A percentile compares a stretch with the other conserved stretches of the same genome.
phyloP scores from a whole-genome alignment of 2,329 filamentous ascomycete genomes.

The Pseudonectria foliicola region DNA sequence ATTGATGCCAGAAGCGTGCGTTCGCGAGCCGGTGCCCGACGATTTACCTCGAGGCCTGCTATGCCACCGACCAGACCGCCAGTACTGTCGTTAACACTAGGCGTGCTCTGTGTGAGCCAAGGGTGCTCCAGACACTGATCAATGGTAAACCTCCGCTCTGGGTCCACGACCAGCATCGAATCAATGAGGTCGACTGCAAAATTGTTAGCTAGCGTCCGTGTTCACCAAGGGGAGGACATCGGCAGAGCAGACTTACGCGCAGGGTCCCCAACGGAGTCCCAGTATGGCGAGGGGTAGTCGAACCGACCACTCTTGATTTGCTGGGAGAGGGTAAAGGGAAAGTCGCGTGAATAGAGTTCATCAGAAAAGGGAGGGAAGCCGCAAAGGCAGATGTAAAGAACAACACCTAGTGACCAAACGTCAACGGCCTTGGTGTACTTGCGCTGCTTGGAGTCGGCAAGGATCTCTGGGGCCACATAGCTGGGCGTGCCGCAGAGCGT shows the following conservation, averaged over 20 bases:
- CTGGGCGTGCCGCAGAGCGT: slow-evolving; percentile 95
- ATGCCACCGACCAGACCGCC: slow-evolving; percentile 88
- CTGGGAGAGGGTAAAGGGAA: slow-evolving; percentile 81
- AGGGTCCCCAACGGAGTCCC: slow-evolving; percentile 55
- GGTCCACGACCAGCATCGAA: slow-evolving; percentile 84
- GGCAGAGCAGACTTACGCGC: slow-evolving; percentile 46
- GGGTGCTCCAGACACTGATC: slow-evolving; percentile 88
- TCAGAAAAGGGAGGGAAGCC: slow-evolving; percentile 97
- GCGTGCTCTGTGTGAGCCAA: slow-evolving; percentile 63
- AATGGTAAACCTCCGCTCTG: slow-evolving; percentile 75
- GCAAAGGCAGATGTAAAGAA: slow-evolving; percentile 93
- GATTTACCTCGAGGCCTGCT: slow-evolving; percentile 72
- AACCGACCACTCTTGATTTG: slow-evolving; percentile 87
- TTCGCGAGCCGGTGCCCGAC: slow-evolving; percentile 72
- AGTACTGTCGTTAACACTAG: slow-evolving; percentile 73
- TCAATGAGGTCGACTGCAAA: slow-evolving; percentile 93
- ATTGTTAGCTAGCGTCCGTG: slow-evolving; percentile 3
- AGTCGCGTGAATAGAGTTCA: slow-evolving; percentile 73
- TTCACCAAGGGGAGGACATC: no score
- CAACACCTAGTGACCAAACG: slow-evolving; percentile 94
- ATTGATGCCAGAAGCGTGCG: slow-evolving; percentile 77
- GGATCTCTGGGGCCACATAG: slow-evolving; percentile 93
- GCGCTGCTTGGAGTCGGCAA: slow-evolving; percentile 72
- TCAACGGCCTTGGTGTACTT: slow-evolving; percentile 94
- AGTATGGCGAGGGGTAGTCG: slow-evolving; percentile 94